Conservation (phyloP, 176 grass and related monocot species). For the Lolium perenne region DNA sequence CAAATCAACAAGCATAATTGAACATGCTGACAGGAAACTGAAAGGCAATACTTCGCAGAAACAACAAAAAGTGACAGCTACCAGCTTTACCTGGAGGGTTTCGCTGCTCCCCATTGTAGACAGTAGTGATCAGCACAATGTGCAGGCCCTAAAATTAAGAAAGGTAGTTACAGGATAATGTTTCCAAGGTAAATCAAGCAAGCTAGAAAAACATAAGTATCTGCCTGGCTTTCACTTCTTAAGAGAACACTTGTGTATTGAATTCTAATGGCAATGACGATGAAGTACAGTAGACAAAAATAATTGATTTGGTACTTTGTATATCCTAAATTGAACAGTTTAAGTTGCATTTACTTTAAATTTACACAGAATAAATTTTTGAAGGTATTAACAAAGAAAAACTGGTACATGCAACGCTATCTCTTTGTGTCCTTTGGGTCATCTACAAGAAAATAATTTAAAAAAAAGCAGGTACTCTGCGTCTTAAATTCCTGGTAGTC, state of each 20-base stretch:
- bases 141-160: constrained; percentile 14
- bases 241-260: constrained; percentile 1
- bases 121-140: not conserved
- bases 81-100: constrained; percentile 46
- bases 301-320: constrained; percentile 17
- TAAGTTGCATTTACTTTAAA: not conserved
- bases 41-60: constrained; percentile 19
- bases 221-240: not conserved
- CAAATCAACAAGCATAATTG: not conserved
- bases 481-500: not conserved
- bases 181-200: constrained; percentile 19
- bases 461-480: too few relatives aligned
- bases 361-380: constrained; percentile 15
- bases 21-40: not conserved
- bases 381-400: not conserved
- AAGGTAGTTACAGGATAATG: constrained; percentile 5
- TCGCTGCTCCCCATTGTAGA: constrained; percentile 39
- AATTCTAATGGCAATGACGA: not conserved
- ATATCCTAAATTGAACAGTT: not conserved
- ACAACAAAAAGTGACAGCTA: not conserved
- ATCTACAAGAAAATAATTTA: too few relatives aligned
- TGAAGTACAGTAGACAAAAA: not conserved
- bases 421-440: not conserved
- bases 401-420: not conserved
- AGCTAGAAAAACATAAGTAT: not conserved